Evolutionary conservation across 148 eudicot species (phyloP).

Genomic region (Amaranthus hypochondriacus): DNA sequence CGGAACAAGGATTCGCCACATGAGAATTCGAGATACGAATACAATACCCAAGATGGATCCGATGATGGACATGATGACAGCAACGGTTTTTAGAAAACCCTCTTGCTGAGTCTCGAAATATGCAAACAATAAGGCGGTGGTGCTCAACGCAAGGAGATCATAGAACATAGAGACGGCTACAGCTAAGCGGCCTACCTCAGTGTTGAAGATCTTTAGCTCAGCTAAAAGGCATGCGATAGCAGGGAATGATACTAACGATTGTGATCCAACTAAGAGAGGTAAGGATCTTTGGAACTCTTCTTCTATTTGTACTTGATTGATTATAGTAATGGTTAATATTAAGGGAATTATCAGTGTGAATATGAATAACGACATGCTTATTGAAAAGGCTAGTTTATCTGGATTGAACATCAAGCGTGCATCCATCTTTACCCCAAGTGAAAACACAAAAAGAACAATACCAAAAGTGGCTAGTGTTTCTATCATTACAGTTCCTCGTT

Average conservation of each 20-base stretch:
- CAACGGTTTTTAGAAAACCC: background rate
- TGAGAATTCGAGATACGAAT: slow-evolving; percentile 21
- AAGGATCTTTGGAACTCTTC: slow-evolving; percentile 26
- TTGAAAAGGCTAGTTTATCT: slow-evolving; percentile 25
- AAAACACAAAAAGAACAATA: slow-evolving; percentile 47
- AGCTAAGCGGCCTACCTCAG: slow-evolving; percentile 63
- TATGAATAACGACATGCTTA: slow-evolving; percentile 29
- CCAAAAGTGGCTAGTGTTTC: slow-evolving; percentile 60
- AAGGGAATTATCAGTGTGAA: slow-evolving; percentile 26
- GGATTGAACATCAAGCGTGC: slow-evolving; percentile 36
- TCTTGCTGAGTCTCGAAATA: background rate
- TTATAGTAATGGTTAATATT: slow-evolving; percentile 16
- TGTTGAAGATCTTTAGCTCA: slow-evolving; percentile 60
- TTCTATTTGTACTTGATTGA: slow-evolving; percentile 23
- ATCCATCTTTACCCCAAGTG: slow-evolving; percentile 52
- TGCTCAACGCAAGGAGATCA: slow-evolving; percentile 29
- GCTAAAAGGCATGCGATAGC: slow-evolving; percentile 41
- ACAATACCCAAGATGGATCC: slow-evolving; percentile 8
- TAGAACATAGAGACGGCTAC: slow-evolving; percentile 39
- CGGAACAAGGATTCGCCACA: slow-evolving; percentile 11
- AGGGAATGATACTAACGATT: slow-evolving; percentile 46
- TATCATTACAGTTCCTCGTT: slow-evolving; percentile 33
- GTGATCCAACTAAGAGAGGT: slow-evolving; percentile 40
- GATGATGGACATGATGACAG: slow-evolving; percentile 7
- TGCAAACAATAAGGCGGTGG: slow-evolving; percentile 25